Conservation (phyloP, 2,329 filamentous ascomycete genomes). For the Aurifilum marmelostoma region DNA sequence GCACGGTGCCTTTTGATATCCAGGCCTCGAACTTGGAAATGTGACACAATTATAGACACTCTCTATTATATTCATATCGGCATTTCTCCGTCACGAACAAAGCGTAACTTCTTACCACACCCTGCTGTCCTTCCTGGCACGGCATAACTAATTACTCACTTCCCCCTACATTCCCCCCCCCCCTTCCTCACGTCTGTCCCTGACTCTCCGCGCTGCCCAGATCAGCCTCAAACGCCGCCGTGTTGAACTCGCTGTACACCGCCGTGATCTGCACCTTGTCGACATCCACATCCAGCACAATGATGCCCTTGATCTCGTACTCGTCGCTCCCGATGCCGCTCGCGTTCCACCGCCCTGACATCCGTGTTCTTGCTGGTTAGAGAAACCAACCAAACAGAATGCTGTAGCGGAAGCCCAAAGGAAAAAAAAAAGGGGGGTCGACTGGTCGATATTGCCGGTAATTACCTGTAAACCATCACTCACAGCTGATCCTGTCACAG, state of each 20-base stretch:
- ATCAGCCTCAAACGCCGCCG: slow-evolving; percentile 24
- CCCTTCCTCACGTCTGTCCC: not conserved
- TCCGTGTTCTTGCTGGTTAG: not conserved
- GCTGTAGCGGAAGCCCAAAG: not conserved
- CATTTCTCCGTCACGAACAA: too few species aligned
- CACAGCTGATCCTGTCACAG: slow-evolving; percentile 27
- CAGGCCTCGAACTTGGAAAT: too few species aligned
- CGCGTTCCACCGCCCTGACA: slow-evolving; percentile 23
- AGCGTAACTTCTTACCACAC: too few species aligned
- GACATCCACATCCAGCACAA: slow-evolving; percentile 19
- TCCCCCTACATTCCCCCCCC: not conserved
- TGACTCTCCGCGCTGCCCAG: slow-evolving; percentile 12
- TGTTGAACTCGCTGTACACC: slow-evolving; percentile 29
- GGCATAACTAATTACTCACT: too few species aligned
- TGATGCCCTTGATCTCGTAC: slow-evolving; percentile 26
- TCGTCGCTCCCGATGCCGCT: slow-evolving; percentile 24
- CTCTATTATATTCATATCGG: too few species aligned
- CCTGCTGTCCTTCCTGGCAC: too few species aligned
- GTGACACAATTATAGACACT: too few species aligned
- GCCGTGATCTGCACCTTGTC: slow-evolving; percentile 24
- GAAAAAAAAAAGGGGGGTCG: not conserved
- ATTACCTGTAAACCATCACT: not conserved
- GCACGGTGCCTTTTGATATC: too few species aligned
- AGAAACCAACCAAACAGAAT: too few species aligned
- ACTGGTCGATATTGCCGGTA: too few species aligned